Base-by-base conservation (phyloP, 2,329 filamentous ascomycete species). In the Neonectria coccinea region DNA sequence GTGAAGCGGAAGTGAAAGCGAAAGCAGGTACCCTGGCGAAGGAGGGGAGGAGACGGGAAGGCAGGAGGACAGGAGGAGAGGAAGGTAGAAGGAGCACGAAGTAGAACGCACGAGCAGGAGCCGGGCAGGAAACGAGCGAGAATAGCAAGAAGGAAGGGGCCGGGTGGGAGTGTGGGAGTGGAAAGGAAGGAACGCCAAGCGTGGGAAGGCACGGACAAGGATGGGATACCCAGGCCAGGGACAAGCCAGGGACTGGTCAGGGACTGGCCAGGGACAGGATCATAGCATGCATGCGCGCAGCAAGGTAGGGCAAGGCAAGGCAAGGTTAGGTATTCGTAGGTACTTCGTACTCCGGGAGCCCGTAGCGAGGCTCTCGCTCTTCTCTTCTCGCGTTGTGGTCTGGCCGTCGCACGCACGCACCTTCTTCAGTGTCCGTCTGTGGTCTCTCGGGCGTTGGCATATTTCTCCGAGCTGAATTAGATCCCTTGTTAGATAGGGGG, bases 391-490 rank as follows among this genome's bases (percentile, higher is more conserved):
- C 48, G 29, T 33, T 29, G 27, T 29, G 18, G 12, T 31, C 47
- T 20, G 25, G 25, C 5, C 25, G 25, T 50, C 47, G 39, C 39
- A 41, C 44, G 44, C 18, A 48, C 44, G 20, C 12, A 27, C 68
- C 36, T 39, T 39, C 36, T 39, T 39, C 36, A 39, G 36, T 8
- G 33, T 14, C 33, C 14, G 33, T 25, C 25, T 25, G 14, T 20
- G 39, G n/a, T 18, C n/a, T 11, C n/a, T 42, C 39, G 39, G 39
- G 39, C 39, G 39, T 42, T 59, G 57, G 60, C 56, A 63, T 68
- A 71, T 70, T 70, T 69, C 70, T 70, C 70, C 70, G 65, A 71
- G 56, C 56, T 61, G 52, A 66, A 71, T 73, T 63, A 70, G 68
- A 70, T 71, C 61, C 65, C 55, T 58, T 33, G 51, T 42, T 22